Evolutionary conservation across 2,329 filamentous ascomycete genomes (phyloP).

Genomic region (Sodiomyces alkalinus): DNA sequence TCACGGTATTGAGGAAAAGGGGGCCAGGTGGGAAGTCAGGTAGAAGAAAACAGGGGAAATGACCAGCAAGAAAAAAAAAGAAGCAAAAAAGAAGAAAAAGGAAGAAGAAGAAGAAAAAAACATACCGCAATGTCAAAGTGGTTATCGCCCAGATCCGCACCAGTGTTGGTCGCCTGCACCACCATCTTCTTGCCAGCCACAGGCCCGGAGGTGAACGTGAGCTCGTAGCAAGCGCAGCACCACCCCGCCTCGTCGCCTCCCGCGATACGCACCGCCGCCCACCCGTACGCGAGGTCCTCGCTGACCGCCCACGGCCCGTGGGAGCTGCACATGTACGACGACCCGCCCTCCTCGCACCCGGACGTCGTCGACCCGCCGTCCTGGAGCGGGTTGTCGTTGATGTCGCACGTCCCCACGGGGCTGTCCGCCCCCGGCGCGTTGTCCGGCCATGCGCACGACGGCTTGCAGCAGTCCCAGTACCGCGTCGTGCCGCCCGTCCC

Average conservation of each 20-base stretch:
- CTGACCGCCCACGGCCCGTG: conserved; percentile 36
- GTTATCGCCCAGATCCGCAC: conserved; percentile 34
- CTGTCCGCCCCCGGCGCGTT: conserved; percentile 17
- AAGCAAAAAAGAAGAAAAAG: neutral
- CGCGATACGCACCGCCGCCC: conserved; percentile 32
- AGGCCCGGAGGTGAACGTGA: conserved; percentile 40
- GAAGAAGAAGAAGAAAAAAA: conserved; percentile 2
- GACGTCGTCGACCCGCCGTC: conserved; percentile 18
- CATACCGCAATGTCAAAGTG: conserved; percentile 37
- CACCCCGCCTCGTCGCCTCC: conserved; percentile 26
- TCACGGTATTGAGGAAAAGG: too few species aligned
- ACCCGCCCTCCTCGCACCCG: conserved; percentile 27
- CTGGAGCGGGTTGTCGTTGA: conserved; percentile 30
- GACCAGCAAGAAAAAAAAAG: too few species aligned
- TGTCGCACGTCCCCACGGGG: conserved; percentile 23
- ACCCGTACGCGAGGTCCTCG: conserved; percentile 35
- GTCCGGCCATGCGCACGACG: conserved; percentile 36
- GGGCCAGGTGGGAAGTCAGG: too few species aligned
- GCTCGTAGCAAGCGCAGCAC: conserved; percentile 43
- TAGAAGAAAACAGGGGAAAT: too few species aligned
- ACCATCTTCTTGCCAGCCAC: conserved; percentile 43
- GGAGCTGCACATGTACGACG: conserved; percentile 35
- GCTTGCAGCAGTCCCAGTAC: conserved; percentile 43
- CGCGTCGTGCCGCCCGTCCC: conserved; percentile 17
- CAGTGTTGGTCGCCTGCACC: conserved; percentile 45